Base-by-base conservation (phyloP, 139 green algal genomes). In the Spirogloea muscicola region DNA sequence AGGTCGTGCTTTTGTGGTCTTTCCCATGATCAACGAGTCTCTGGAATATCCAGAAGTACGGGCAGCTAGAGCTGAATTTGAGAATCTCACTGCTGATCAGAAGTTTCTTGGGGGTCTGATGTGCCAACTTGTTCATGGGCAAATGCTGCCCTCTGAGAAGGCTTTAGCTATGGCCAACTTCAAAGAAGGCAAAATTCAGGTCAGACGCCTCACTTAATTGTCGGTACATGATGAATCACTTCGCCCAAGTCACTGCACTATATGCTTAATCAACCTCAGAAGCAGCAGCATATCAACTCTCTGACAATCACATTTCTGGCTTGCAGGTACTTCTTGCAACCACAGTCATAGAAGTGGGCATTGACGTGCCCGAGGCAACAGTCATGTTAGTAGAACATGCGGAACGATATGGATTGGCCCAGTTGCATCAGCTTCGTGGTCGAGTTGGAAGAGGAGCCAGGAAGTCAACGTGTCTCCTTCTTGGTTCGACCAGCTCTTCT, bases 371-470 rank as follows among this genome's bases (percentile, higher is more conserved):
- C 0, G 86, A 93, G 40, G 93, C 93, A 0, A 88, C 85, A 4
- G 76, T 96, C 4, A 96, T 98, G 70, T 76, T 97, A 31, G 88
- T 98, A n/a, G 86, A 97, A 76, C 85, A 95, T 60, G 90, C 93
- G 5, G 93, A 97, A n/a, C 82, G 90, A 7, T 84, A 84, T 66
- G 93, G 93, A 33, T 83, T 97, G 64, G 92, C 93, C 1, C 88
- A 95, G 85, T 86, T 98, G 79, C 93, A 98, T 76, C 93, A 97
- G 86, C 86, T 97, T 65, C 70, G 93, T 10, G 93, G 93, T 0
- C 71, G 91, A 2, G 91, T 96, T 46, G 90, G 90, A 1, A 79
- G 91, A 38, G 82, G 87, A 10, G 33, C 4, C 49, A 49, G 84
- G 9, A 33, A 46, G 42, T 63, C 76, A 37, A 33, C n/a, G 40